Percentiles rank a stretch among this genome's conserved stretches.
phyloP scores from a whole-genome alignment of 225 moss, liverwort and hornwort genomes.

The Bryoerythrophyllum caledonicum region DNA sequence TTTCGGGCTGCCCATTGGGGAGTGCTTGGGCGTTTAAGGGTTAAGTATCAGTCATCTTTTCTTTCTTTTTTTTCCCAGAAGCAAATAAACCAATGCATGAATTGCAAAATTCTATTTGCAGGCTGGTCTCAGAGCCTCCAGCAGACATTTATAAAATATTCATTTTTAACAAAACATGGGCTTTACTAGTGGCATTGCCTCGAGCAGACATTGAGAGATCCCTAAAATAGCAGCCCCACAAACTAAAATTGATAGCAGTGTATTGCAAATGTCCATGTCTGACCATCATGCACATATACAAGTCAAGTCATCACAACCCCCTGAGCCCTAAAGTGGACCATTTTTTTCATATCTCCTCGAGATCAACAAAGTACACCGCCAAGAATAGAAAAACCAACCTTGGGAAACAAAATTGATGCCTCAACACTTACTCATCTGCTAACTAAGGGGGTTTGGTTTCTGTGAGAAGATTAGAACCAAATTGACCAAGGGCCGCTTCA shows the following conservation, averaged over 20 bases:
- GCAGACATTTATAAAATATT: background rate
- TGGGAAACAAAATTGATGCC: background rate
- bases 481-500: too few species aligned
- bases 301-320: background rate
- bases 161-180: background rate
- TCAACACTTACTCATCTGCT: too few species aligned
- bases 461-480: too few species aligned
- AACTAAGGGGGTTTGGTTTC: too few species aligned
- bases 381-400: background rate
- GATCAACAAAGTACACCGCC: background rate
- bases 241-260: background rate
- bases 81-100: background rate
- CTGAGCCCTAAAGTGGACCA: background rate
- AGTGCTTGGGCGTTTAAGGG: too few species aligned
- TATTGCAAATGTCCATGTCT: too few species aligned
- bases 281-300: constrained; percentile 1
- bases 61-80: background rate
- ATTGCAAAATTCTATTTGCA: constrained; percentile 10
- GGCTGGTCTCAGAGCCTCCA: background rate
- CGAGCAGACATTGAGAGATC: background rate
- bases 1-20: too few species aligned
- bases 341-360: background rate
- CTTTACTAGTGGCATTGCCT: background rate
- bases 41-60: background rate
- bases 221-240: background rate